These are phyloP conservation scores for Chrysanthemum seticuspe DNA, from an alignment of 129 eudicot genomes.

Conservation along the genomic window DNA sequence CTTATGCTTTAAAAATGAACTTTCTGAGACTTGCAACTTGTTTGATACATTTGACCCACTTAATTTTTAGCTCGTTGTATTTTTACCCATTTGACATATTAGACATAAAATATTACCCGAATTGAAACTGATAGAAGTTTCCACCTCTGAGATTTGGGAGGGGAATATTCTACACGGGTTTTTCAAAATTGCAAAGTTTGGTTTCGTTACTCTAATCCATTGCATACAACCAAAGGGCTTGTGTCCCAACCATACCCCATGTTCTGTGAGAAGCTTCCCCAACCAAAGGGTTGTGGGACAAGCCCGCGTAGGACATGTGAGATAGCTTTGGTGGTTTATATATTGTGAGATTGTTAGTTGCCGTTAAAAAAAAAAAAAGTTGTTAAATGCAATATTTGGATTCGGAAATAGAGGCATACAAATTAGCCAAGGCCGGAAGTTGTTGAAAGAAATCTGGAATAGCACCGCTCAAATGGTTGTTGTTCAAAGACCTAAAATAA, in stretches of 20 bases:
- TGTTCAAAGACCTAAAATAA: slow-evolving; percentile 56
- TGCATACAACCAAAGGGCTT: background rate
- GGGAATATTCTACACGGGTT: background rate
- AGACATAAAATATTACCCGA: background rate
- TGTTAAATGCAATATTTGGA: background rate
- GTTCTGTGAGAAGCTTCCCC: no score
- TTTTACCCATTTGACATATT: background rate
- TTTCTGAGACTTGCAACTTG: background rate
- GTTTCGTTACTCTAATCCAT: background rate
- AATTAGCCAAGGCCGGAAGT: slow-evolving; percentile 32
- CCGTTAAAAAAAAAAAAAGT: no score
- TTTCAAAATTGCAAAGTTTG: background rate
- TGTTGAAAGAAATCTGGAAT: slow-evolving; percentile 76
- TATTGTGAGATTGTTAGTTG: no score
- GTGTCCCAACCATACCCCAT: no score
- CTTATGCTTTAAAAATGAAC: background rate
- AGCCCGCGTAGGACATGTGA: no score
- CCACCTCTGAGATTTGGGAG: background rate
- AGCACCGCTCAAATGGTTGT: slow-evolving; percentile 61
- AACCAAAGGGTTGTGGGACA: no score
- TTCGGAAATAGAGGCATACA: slow-evolving; percentile 1
- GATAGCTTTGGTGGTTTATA: no score
- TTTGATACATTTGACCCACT: background rate
- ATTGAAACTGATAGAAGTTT: background rate
- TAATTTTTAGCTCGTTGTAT: background rate